These are phyloP conservation scores for Infundibulicybe gibba DNA, from an alignment of 768 basidiomycete genomes.

Conservation along the genomic window DNA sequence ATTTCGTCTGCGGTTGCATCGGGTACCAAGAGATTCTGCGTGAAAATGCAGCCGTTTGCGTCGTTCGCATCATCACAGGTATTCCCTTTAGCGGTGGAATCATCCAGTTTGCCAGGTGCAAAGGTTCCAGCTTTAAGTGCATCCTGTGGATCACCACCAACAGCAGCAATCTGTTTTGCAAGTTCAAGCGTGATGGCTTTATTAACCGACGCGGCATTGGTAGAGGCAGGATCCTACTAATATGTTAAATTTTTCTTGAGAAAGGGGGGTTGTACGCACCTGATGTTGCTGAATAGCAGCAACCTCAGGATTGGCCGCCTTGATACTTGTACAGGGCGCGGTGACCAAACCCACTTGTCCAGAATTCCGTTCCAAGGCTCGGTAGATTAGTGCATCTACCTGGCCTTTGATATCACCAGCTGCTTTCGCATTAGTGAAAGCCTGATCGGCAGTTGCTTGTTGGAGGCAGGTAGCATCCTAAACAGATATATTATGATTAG, in stretches of 20 bases:
- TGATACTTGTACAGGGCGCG: constrained; percentile 48
- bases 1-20: constrained; percentile 60
- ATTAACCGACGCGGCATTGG: constrained; percentile 53
- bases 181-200: constrained; percentile 61
- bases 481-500: background rate
- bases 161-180: constrained; percentile 58
- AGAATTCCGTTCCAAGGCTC: constrained; percentile 66
- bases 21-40: constrained; percentile 52
- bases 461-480: constrained; percentile 61
- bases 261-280: constrained; percentile 15
- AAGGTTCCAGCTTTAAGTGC: constrained; percentile 63
- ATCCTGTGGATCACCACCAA: constrained; percentile 59
- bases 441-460: constrained; percentile 63
- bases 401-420: constrained; percentile 51
- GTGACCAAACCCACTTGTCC: constrained; percentile 45
- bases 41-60: constrained; percentile 57
- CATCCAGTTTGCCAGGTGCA: constrained; percentile 49
- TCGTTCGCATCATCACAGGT: constrained; percentile 53
- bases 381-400: constrained; percentile 57
- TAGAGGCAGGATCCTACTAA: constrained; percentile 55
- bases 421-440: constrained; percentile 72
- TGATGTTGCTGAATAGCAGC: constrained; percentile 63
- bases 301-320: constrained; percentile 61
- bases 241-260: background rate
- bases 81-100: constrained; percentile 52